phyloP scores from a whole-genome alignment of 768 basidiomycete genomes.

The Leccinellum rugosiceps region DNA sequence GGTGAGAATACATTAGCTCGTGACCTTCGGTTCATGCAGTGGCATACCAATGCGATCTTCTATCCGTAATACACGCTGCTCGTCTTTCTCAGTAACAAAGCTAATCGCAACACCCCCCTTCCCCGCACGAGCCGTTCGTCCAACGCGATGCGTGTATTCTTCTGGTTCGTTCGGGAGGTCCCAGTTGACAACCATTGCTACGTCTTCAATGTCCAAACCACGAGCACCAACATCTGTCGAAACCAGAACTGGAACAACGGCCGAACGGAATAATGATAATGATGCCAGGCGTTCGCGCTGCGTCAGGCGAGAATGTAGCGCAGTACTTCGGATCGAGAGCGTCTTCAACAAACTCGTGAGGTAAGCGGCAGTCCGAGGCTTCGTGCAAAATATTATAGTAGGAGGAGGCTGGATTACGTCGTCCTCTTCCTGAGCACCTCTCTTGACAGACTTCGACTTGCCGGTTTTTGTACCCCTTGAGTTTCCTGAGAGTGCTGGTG shows the following conservation, averaged over 20 bases:
- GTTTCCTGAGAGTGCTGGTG: constrained; percentile 43
- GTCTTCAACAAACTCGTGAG: constrained; percentile 76
- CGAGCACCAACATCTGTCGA: constrained; percentile 95
- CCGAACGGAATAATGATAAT: constrained; percentile 81
- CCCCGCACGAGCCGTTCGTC: constrained; percentile 88
- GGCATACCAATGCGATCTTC: constrained; percentile 83
- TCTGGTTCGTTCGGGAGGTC: constrained; percentile 88
- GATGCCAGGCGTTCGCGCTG: constrained; percentile 87
- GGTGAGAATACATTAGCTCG: not conserved
- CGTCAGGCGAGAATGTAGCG: constrained; percentile 89
- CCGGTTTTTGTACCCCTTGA: constrained; percentile 27
- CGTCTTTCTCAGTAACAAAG: constrained; percentile 92
- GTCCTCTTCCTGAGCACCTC: constrained; percentile 37
- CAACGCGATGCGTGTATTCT: constrained; percentile 96
- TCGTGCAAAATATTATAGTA: constrained; percentile 92
- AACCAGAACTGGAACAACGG: constrained; percentile 85
- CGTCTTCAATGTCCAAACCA: constrained; percentile 94
- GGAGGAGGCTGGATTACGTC: constrained; percentile 79
- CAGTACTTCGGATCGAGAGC: constrained; percentile 77
- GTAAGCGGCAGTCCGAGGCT: constrained; percentile 86
- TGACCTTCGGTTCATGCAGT: not conserved
- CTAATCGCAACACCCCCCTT: constrained; percentile 87
- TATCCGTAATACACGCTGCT: constrained; percentile 75
- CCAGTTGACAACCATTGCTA: constrained; percentile 97
- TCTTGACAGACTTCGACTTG: constrained; percentile 33